Base-by-base conservation (phyloP, 371 early-diverging fungal genomes). In the Syncephalis plumigaleata region DNA sequence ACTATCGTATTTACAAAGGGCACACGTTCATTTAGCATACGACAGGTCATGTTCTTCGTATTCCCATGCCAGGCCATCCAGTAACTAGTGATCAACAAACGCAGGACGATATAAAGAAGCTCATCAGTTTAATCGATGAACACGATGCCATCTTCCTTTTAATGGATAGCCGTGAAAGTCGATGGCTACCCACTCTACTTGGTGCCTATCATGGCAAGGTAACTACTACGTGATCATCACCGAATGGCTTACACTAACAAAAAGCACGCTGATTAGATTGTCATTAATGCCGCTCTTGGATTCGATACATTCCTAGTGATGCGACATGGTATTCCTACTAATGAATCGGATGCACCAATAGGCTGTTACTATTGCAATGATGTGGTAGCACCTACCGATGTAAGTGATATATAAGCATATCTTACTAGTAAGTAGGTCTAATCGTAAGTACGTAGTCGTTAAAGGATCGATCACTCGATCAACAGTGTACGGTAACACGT, bases 361-460 rank as follows among this genome's bases (percentile, higher is more conserved):
- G 92, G 92, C 5, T 96, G 97, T 56, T 96, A 96, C 60, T 96
- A 84, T 56, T 96, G 97, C 65, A 88, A 87, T 55, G 95, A 93
- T 56, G 79, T 93, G 36, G 91, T 92, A 1, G 93, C 91, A 9
- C 96, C 94, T 1, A 68, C 80, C 0, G 92, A 92, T 60, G 84
- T 80, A 69, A 66, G 71, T 61, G 25, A 42, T 42, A 24, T 37
- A 49, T n/a, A n/a, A n/a, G n/a, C n/a, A n/a, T n/a, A n/a, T n/a
- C n/a, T n/a, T n/a, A n/a, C n/a, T n/a, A n/a, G n/a, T n/a, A n/a
- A n/a, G n/a, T n/a, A n/a, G n/a, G n/a, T n/a, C 7, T 46, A 47
- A 31, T 40, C 18, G 39, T 39, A 3, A 38, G 24, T 40, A n/a
- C n/a, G n/a, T 57, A 85, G 83, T 92, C 94, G n/a, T 66, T 93